These are phyloP conservation scores for Paulownia fortunei DNA, from an alignment of 257 asterid species.

Conservation along the genomic window DNA sequence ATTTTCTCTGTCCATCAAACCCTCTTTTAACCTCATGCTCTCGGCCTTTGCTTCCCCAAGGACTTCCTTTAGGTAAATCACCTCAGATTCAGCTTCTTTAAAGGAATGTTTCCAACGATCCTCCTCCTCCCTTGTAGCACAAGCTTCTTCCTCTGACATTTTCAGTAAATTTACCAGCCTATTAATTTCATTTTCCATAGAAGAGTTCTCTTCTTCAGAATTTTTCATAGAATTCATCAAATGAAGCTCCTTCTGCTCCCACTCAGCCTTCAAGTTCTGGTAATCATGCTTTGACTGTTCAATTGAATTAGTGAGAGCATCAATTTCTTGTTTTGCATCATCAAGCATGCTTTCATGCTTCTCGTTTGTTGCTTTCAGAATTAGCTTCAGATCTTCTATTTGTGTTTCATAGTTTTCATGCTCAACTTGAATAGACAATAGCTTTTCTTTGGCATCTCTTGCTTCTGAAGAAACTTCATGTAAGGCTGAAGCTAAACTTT, in stretches of 20 bases:
- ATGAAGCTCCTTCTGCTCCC: constrained; percentile 80
- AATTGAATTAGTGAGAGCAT: constrained; percentile 50
- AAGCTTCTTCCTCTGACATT: constrained; percentile 64
- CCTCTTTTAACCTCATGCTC: constrained; percentile 81
- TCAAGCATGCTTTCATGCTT: constrained; percentile 82
- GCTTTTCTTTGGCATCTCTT: constrained; percentile 84
- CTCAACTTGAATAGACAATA: constrained; percentile 65
- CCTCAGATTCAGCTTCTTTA: constrained; percentile 79
- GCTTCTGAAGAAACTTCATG: constrained; percentile 95
- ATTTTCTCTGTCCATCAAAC: constrained; percentile 76
- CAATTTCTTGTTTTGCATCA: constrained; percentile 75
- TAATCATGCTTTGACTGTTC: constrained; percentile 62
- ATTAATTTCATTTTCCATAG: constrained; percentile 64
- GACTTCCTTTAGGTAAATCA: constrained; percentile 72
- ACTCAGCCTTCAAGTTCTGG: constrained; percentile 58
- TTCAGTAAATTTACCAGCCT: constrained; percentile 63
- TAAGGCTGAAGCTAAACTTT: constrained; percentile 87
- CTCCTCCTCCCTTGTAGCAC: constrained; percentile 62
- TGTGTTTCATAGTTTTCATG: constrained; percentile 68
- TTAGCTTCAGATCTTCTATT: constrained; percentile 77
- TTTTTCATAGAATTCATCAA: constrained; percentile 57
- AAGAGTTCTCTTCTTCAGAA: constrained; percentile 61
- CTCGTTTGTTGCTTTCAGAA: constrained; percentile 78
- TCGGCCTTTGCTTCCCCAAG: constrained; percentile 86
- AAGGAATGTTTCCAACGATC: constrained; percentile 53